These are phyloP conservation scores for Rhododendron ferrugineum DNA, from an alignment of 148 eudicot genomes.

Conservation along the genomic window DNA sequence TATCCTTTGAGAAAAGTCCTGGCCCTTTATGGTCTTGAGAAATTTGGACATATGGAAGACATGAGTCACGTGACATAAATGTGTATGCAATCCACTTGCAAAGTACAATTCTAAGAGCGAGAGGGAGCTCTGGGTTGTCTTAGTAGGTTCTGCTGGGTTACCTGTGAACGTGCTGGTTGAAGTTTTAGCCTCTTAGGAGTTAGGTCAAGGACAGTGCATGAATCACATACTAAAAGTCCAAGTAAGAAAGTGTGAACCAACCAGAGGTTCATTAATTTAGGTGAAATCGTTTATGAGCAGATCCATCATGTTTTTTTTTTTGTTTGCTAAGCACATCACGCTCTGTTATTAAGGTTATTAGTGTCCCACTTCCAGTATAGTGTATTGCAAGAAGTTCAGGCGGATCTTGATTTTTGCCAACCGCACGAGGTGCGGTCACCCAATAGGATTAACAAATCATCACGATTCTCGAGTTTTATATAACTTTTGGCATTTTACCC, in stretches of 20 bases:
- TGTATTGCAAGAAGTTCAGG: not conserved
- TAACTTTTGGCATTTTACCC: not conserved
- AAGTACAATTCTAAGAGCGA: not conserved
- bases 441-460: no score
- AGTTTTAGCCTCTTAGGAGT: not conserved
- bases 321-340: no score
- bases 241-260: not conserved
- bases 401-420: not conserved
- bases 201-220: not conserved
- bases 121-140: not conserved
- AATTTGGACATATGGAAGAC: not conserved
- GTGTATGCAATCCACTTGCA: not conserved
- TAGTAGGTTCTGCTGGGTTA: not conserved
- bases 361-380: not conserved
- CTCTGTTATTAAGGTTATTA: no score
- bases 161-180: not conserved
- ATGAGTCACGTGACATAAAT: not conserved
- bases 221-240: not conserved
- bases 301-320: not conserved
- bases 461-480: no score
- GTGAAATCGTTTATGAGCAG: not conserved
- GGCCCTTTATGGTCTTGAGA: not conserved
- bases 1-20: no score
- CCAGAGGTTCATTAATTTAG: not conserved
- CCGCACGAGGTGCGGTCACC: not conserved